A percentile compares a stretch with the other conserved stretches of the same genome.
Evolutionary conservation across 306 rosid genomes (phyloP).

Genomic region (Cyamopsis tetragonoloba): DNA sequence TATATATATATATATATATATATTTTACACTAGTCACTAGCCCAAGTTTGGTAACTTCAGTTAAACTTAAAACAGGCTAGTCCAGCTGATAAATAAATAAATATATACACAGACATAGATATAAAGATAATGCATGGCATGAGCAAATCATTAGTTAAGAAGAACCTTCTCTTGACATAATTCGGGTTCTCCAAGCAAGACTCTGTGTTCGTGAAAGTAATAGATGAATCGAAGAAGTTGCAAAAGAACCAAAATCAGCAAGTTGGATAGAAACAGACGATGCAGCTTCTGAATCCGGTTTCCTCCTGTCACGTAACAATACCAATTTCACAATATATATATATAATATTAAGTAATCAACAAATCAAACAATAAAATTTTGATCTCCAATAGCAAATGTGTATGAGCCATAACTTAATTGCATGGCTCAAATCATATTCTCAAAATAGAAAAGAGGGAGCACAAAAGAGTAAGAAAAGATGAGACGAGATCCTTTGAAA

Average conservation of each 20-base stretch:
- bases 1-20: no score
- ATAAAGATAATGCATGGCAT: neutral
- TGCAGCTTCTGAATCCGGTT: conserved; percentile 40
- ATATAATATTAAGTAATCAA: neutral
- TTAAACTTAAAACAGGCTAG: neutral
- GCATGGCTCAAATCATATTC: conserved; percentile 2
- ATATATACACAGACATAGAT: no score
- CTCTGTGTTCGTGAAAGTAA: conserved; percentile 45
- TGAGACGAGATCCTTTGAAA: conserved; percentile 14
- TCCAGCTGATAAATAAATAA: neutral
- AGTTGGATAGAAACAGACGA: conserved; percentile 66
- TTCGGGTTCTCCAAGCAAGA: conserved; percentile 73
- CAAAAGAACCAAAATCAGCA: conserved; percentile 51
- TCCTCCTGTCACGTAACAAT: conserved; percentile 43
- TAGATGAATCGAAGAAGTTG: conserved; percentile 51
- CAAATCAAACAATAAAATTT: conserved; percentile 1
- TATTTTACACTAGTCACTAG: no score
- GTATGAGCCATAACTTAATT: conserved; percentile 13
- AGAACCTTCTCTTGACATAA: conserved; percentile 63
- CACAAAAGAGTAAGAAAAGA: neutral
- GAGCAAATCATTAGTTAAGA: conserved; percentile 15
- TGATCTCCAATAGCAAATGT: conserved; percentile 1
- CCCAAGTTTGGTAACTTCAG: conserved; percentile 7
- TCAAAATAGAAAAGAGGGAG: neutral
- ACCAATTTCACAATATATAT: conserved; percentile 25